Conservation (phyloP, 768 basidiomycete genomes). For the Trametes elegans region DNA sequence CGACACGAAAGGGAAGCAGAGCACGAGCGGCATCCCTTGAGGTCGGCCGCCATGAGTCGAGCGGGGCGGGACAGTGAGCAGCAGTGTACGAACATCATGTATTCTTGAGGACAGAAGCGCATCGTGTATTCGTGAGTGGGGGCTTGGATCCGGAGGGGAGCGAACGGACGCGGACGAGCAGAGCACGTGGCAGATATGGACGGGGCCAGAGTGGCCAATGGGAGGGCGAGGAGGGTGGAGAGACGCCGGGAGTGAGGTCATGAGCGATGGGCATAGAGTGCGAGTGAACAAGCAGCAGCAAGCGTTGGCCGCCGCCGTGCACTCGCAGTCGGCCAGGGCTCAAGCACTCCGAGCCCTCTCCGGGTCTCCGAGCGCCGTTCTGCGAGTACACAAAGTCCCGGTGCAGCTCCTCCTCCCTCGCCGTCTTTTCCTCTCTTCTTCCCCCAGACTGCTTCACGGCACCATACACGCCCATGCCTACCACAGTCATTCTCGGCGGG, state of each 20-base stretch:
- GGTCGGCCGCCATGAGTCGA: not conserved
- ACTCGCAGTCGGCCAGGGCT: too few species aligned
- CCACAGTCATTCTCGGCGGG: constrained; percentile 44
- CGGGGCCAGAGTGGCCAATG: constrained; percentile 1
- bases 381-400: too few species aligned
- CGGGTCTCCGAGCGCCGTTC: too few species aligned
- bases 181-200: not conserved
- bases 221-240: not conserved
- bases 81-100: constrained; percentile 13
- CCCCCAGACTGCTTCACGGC: not conserved
- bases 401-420: too few species aligned
- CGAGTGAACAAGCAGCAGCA: not conserved
- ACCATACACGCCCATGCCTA: constrained; percentile 26
- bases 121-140: not conserved
- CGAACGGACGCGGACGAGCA: not conserved
- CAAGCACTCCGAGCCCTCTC: too few species aligned
- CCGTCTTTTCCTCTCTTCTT: too few species aligned
- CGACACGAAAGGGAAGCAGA: constrained; percentile 41
- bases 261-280: not conserved
- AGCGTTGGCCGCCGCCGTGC: too few species aligned
- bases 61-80: not conserved
- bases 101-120: not conserved
- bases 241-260: constrained; percentile 5
- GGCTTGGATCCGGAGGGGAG: not conserved
- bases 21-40: constrained; percentile 14